A percentile compares a stretch with the other conserved stretches of the same genome.
phyloP scores from a whole-genome alignment of 331 rosid genomes.

The Stylosanthes scabra region DNA sequence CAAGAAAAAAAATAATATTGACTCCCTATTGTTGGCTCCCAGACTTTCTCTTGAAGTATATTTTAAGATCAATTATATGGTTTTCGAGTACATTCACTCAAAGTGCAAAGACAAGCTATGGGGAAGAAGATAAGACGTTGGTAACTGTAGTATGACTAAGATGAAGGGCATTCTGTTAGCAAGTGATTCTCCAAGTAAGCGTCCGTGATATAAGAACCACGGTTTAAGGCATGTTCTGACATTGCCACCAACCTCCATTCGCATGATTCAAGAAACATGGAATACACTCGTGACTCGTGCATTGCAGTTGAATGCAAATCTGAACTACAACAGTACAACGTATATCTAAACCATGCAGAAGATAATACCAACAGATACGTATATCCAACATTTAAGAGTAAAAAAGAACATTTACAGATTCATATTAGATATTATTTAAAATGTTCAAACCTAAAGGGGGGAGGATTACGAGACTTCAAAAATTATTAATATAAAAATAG shows the following conservation, averaged over 20 bases:
- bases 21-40: too few relatives aligned
- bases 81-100: background rate
- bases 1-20: too few relatives aligned
- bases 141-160: background rate
- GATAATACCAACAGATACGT: background rate
- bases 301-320: background rate
- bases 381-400: background rate
- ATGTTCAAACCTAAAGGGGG: background rate
- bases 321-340: conserved; percentile 8
- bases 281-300: background rate
- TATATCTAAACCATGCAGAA: background rate
- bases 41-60: too few relatives aligned
- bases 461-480: background rate
- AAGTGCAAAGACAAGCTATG: background rate
- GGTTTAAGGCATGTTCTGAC: conserved; percentile 17
- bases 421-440: background rate
- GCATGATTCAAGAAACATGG: background rate
- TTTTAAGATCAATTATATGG: too few relatives aligned
- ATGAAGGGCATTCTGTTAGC: conserved; percentile 6
- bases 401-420: background rate
- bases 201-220: background rate
- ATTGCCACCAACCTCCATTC: background rate
- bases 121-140: background rate
- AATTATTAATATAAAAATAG: too few relatives aligned
- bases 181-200: background rate